Evolutionary conservation across 1,284 basidiomycete species (phyloP).

Genomic region (Austroboletus niveus): DNA sequence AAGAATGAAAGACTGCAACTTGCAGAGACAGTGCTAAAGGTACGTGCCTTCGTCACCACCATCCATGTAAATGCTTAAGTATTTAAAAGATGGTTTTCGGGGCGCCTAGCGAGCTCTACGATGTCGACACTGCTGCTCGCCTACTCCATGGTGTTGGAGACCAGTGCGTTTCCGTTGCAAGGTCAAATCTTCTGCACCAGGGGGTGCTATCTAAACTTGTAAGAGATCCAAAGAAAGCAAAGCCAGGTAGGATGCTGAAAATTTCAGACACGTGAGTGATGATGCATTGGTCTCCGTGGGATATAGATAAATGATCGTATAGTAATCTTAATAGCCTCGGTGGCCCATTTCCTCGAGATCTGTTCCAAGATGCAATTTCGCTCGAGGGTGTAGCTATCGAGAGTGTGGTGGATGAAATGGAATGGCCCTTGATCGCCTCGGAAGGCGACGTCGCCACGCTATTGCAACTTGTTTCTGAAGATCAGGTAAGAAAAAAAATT

Average conservation of each 20-base stretch:
- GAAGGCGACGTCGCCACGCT: slow-evolving; percentile 76
- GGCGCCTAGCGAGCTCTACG: slow-evolving; percentile 65
- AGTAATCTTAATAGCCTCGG: slow-evolving; percentile 64
- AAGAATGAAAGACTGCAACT: slow-evolving; percentile 45
- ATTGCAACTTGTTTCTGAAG: slow-evolving; percentile 67
- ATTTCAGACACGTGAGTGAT: slow-evolving; percentile 63
- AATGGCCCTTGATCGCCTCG: slow-evolving; percentile 69
- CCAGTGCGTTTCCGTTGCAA: slow-evolving; percentile 49
- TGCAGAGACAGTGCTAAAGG: slow-evolving; percentile 73
- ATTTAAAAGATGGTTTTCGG: slow-evolving; percentile 68
- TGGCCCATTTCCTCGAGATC: slow-evolving; percentile 59
- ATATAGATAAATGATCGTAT: slow-evolving; percentile 7
- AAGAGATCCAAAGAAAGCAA: slow-evolving; percentile 57
- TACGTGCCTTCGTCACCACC: slow-evolving; percentile 23
- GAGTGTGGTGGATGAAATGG: slow-evolving; percentile 52
- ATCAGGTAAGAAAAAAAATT: slow-evolving; percentile 44
- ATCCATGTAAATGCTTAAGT: slow-evolving; percentile 4
- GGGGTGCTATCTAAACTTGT: slow-evolving; percentile 65
- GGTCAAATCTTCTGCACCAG: slow-evolving; percentile 55
- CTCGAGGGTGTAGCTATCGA: slow-evolving; percentile 55
- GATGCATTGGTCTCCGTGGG: slow-evolving; percentile 1
- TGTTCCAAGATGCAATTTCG: slow-evolving; percentile 66
- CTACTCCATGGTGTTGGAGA: slow-evolving; percentile 59
- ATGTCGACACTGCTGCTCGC: slow-evolving; percentile 51
- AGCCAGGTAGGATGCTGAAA: slow-evolving; percentile 68